Evolutionary conservation across 805 yeast genomes (phyloP).

Genomic region (Nakazawaea wickerhamii): DNA sequence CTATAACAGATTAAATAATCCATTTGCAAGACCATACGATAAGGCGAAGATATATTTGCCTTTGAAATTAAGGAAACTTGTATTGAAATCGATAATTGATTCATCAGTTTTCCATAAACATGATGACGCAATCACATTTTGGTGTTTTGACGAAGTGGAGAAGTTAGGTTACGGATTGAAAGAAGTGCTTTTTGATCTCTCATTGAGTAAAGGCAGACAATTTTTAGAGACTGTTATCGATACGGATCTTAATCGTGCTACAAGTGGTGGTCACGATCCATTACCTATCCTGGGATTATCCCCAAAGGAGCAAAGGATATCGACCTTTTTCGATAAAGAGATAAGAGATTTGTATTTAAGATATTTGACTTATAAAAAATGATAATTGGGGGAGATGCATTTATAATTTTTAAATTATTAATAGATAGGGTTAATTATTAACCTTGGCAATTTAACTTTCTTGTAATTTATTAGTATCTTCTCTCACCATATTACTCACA

Average conservation of each 20-base stretch:
- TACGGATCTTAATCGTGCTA: neutral
- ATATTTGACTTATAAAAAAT: neutral
- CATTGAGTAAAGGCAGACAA: conserved; percentile 1
- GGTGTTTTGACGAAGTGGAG: conserved; percentile 11
- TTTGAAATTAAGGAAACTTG: conserved; percentile 2
- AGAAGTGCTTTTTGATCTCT: conserved; percentile 10
- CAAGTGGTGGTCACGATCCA: neutral
- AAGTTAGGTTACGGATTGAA: conserved; percentile 9
- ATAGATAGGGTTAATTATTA: too few species aligned
- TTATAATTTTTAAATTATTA: too few species aligned
- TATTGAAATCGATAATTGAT: conserved; percentile 11
- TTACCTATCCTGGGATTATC: neutral
- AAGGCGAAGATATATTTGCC: conserved; percentile 20
- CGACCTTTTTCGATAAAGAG: neutral
- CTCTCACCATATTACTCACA: too few species aligned
- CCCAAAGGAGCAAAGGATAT: neutral
- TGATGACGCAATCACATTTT: neutral
- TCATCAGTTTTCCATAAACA: conserved; percentile 1
- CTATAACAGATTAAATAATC: conserved; percentile 18
- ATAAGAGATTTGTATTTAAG: neutral
- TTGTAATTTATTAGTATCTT: too few species aligned
- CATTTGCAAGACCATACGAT: conserved; percentile 22
- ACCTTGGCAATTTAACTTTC: too few species aligned
- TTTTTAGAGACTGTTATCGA: neutral
- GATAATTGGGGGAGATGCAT: neutral